These are phyloP conservation scores for Colletotrichum neosansevieriae DNA, from an alignment of 2,329 filamentous ascomycete genomes.

Conservation along the genomic window DNA sequence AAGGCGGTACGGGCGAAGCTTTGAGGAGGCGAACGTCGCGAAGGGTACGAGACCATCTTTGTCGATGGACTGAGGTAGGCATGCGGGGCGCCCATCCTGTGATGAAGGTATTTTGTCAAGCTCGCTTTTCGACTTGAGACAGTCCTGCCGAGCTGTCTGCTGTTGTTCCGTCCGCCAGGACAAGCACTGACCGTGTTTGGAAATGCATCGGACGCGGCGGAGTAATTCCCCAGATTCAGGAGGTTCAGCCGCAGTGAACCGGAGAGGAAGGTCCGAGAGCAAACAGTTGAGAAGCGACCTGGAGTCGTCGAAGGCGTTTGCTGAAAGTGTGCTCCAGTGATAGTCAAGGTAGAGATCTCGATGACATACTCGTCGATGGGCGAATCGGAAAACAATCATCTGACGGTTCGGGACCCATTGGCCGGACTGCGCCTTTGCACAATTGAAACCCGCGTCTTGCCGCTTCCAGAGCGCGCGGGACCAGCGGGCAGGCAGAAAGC, in stretches of 20 bases:
- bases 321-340: constrained; percentile 12
- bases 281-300: neutral
- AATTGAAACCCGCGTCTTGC: constrained; percentile 36
- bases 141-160: neutral
- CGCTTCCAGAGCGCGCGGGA: constrained; percentile 28
- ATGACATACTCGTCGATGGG: constrained; percentile 32
- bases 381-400: constrained; percentile 38
- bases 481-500: neutral
- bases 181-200: constrained; percentile 30
- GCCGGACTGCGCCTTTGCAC: constrained; percentile 30
- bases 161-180: neutral
- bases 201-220: constrained; percentile 31
- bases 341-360: constrained; percentile 31
- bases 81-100: constrained; percentile 23
- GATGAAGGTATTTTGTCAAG: constrained; percentile 32
- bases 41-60: constrained; percentile 30
- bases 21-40: constrained; percentile 13
- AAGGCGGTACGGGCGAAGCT: constrained; percentile 15
- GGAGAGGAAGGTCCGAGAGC: constrained; percentile 35
- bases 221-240: neutral
- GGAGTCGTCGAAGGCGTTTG: neutral
- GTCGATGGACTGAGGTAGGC: constrained; percentile 5
- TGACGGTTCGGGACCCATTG: constrained; percentile 31
- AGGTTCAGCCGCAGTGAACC: constrained; percentile 16
- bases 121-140: constrained; percentile 7